Evolutionary conservation across 257 asterid species (phyloP).

Genomic region (Solanum neorickii): DNA sequence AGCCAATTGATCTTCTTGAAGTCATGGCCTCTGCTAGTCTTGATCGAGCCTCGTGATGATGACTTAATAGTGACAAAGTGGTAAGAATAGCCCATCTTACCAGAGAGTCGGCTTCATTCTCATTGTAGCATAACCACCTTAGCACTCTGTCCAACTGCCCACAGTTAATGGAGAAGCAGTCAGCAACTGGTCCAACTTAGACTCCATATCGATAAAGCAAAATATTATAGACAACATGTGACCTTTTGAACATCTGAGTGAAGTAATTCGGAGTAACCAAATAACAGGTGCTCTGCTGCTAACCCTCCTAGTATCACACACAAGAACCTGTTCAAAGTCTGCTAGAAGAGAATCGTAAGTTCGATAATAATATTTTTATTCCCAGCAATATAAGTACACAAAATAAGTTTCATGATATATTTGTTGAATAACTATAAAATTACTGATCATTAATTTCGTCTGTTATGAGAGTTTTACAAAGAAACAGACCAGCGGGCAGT

Average conservation of each 20-base stretch:
- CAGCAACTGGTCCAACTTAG: neutral
- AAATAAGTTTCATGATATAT: neutral
- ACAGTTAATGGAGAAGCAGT: neutral
- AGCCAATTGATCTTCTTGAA: slow-evolving; percentile 46
- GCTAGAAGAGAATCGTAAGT: neutral
- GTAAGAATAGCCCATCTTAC: slow-evolving; percentile 32
- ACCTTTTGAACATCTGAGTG: slow-evolving; percentile 73
- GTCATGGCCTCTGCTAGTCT: slow-evolving; percentile 55
- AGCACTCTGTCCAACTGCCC: slow-evolving; percentile 43
- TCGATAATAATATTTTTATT: neutral
- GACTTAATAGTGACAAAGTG: slow-evolving; percentile 23
- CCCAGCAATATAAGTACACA: neutral
- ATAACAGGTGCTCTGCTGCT: slow-evolving; percentile 46
- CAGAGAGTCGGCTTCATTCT: slow-evolving; percentile 20
- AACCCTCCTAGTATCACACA: slow-evolving; percentile 58
- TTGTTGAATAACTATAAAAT: neutral
- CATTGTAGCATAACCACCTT: slow-evolving; percentile 25
- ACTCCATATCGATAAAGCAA: neutral
- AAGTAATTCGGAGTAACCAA: slow-evolving; percentile 55
- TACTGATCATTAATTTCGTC: neutral
- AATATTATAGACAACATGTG: slow-evolving; percentile 24
- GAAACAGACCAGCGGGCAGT: neutral
- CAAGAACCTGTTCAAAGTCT: slow-evolving; percentile 34
- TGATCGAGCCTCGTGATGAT: slow-evolving; percentile 26
- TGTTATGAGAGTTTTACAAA: neutral